A percentile compares a stretch with the other conserved stretches of the same genome.
Evolutionary conservation across 2,329 filamentous ascomycete species (phyloP).

Genomic region (Colletotrichum chlorophyti): DNA sequence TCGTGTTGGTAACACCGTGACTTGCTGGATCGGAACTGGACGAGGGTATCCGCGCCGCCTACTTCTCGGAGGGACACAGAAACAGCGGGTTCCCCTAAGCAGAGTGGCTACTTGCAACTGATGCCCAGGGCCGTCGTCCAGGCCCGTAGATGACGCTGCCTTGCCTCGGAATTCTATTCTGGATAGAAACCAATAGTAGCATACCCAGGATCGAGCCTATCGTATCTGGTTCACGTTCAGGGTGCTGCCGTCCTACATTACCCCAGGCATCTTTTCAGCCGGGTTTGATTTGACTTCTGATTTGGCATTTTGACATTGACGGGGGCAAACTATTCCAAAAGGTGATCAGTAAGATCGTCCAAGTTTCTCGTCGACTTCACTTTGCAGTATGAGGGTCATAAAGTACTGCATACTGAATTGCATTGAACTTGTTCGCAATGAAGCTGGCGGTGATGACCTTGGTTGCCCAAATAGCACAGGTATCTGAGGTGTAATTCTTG

Average conservation of each 20-base stretch:
- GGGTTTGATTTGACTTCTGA: too few species aligned
- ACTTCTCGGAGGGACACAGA: neutral
- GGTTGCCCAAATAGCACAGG: too few species aligned
- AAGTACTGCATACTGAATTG: too few species aligned
- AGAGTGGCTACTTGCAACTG: constrained; percentile 8
- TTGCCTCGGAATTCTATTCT: neutral
- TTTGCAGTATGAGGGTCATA: too few species aligned
- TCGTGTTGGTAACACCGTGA: neutral
- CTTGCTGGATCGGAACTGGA: neutral
- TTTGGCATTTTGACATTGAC: too few species aligned
- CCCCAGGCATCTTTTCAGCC: neutral
- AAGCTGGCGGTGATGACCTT: too few species aligned
- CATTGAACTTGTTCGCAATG: too few species aligned
- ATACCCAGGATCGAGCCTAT: neutral
- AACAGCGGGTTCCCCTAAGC: neutral
- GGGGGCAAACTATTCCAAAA: too few species aligned
- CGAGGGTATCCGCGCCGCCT: neutral
- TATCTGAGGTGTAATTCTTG: too few species aligned
- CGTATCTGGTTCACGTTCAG: neutral
- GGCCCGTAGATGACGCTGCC: too few species aligned
- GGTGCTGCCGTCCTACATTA: neutral
- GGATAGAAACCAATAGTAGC: neutral
- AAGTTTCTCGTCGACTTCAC: too few species aligned
- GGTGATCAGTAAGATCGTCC: too few species aligned
- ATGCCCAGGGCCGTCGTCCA: neutral